Conservation (phyloP, 495 filamentous ascomycete species). For the Lophiostoma macrostomum region DNA sequence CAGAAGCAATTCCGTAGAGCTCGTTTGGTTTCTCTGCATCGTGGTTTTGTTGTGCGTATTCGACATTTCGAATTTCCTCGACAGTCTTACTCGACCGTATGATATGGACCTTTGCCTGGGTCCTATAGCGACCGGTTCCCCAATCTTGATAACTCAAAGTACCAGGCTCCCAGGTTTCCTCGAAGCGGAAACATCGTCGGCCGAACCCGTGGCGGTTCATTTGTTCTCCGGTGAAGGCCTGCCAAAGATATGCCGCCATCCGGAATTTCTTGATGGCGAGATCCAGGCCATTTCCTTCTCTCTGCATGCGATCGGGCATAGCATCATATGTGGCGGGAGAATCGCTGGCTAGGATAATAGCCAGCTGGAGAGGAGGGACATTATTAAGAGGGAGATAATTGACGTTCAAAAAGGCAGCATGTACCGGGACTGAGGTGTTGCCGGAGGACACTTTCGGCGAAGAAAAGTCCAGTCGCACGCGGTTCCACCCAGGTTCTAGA, state of each 20-base stretch:
- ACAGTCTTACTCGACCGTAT: conserved; percentile 80
- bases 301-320: conserved; percentile 66
- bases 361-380: conserved; percentile 77
- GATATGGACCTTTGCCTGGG: conserved; percentile 83
- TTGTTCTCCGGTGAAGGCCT: conserved; percentile 90
- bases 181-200: conserved; percentile 78
- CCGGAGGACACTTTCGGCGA: conserved; percentile 74
- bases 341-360: conserved; percentile 79
- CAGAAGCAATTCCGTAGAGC: conserved; percentile 69
- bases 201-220: conserved; percentile 87
- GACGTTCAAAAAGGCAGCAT: conserved; percentile 74
- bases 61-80: conserved; percentile 72
- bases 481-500: conserved; percentile 83
- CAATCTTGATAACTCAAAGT: conserved; percentile 69
- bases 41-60: conserved; percentile 75
- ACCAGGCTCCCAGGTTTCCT: conserved; percentile 88
- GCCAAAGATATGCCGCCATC: conserved; percentile 92
- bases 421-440: conserved; percentile 63
- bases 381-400: conserved; percentile 79
- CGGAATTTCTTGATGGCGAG: conserved; percentile 80
- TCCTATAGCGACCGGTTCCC: conserved; percentile 68
- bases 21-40: conserved; percentile 64
- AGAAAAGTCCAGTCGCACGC: conserved; percentile 77
- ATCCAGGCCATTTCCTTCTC: conserved; percentile 77
- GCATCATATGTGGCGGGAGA: conserved; percentile 85